Evolutionary conservation across 148 eudicot species (phyloP), one percentile per base, ranked within the genome.

Genomic region (Cornus florida): DNA sequence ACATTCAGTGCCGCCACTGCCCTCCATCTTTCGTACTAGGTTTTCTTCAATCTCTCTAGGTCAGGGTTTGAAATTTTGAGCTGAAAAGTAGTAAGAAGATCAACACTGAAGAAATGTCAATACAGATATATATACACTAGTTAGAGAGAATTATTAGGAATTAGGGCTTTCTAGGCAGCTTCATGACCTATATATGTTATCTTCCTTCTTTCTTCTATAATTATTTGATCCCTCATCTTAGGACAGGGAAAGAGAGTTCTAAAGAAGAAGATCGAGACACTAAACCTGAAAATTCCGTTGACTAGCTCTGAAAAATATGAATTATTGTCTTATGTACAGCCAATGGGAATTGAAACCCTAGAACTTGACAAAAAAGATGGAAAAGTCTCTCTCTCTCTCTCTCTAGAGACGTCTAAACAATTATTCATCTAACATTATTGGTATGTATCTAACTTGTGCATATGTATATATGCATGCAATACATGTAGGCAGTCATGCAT

Each of bases 1-100:
- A 72, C 82, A 82, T 38, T 85, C 87, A 10, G 81, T 80, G 32
- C 80, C 86, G 56, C 62, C 65, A 66, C 86, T 86, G 33, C 75
- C 83, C 76, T 79, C 87, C 89, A 88, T 86, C 70, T 41, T 73
- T 24, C 53, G 23, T 64, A 17, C 2, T 65, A 17, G 28, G 1
- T 33, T 23, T 39, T 70, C n/a, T 60, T 59, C 3, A 39, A 12
- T 72, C 23, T 8, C 28, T 66, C 20, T 43, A 2, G 46, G 4
- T 70, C 56, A 70, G 16, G 73, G 17, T 41, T 35, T 70, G 16
- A 62, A 39, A 70, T 9, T 28, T n/a, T n/a, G 4, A 12, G 20
- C 7, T 33, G 70, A 7, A 14, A 68, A 28, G 16, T 5, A 68
- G 41, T 3, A 17, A 38, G 50, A 39, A 39, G 38, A 70, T 39